Conservation (phyloP, 192 early-diverging fungal genomes). For the Coemansia sp. region DNA sequence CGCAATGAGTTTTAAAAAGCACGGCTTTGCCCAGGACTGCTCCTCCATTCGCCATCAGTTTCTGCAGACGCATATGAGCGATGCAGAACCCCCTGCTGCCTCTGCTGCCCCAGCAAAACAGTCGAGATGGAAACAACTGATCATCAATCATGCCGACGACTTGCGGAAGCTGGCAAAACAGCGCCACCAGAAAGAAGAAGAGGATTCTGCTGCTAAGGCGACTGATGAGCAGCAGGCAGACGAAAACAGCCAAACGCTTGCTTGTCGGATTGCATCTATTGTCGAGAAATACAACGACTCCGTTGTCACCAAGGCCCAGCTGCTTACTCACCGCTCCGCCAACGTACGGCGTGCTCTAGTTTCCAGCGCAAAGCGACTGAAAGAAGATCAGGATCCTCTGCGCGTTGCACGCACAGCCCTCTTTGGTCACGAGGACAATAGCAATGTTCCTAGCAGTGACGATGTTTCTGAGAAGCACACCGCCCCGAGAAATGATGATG, state of each 20-base stretch:
- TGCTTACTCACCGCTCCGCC: slow-evolving; percentile 11
- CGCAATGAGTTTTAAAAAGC: slow-evolving; percentile 47
- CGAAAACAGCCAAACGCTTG: slow-evolving; percentile 9
- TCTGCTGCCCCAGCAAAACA: background rate
- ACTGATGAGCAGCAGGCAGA: too few species aligned
- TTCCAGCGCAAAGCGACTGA: slow-evolving; percentile 33
- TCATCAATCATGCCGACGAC: slow-evolving; percentile 40
- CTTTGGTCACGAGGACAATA: slow-evolving; percentile 43
- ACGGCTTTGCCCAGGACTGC: slow-evolving; percentile 31
- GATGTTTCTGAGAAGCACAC: background rate
- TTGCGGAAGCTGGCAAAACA: slow-evolving; percentile 24
- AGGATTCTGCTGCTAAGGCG: background rate
- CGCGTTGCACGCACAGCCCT: slow-evolving; percentile 37
- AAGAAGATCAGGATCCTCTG: slow-evolving; percentile 26
- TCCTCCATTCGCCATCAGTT: slow-evolving; percentile 16
- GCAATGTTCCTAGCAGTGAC: slow-evolving; percentile 14
- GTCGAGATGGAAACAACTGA: slow-evolving; percentile 33
- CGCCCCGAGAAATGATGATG: slow-evolving; percentile 35
- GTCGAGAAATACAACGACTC: slow-evolving; percentile 26
- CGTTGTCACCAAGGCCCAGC: slow-evolving; percentile 18
- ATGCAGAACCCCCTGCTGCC: too few species aligned
- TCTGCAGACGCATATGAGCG: background rate
- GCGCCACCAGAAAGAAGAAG: background rate
- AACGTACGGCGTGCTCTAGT: slow-evolving; percentile 22
- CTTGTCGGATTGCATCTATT: slow-evolving; percentile 21